phyloP scores from a whole-genome alignment of 257 asterid genomes.

The Nicotiana obtusifolia region DNA sequence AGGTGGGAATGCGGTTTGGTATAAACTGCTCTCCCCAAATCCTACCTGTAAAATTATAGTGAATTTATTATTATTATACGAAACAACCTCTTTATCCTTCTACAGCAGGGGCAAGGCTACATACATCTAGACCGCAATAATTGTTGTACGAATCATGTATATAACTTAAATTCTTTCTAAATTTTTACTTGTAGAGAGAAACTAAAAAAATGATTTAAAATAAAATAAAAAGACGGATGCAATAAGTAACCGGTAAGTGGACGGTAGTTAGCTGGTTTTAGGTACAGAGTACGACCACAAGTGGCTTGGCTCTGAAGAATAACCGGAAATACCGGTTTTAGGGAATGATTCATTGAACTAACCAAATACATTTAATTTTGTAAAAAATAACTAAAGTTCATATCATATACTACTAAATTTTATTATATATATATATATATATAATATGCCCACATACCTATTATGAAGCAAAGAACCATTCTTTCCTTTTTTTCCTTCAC shows the following conservation, averaged over 20 bases:
- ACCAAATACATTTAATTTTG: conserved; percentile 17
- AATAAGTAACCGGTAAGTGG: not conserved
- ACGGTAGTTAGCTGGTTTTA: not conserved
- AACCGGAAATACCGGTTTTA: conserved; percentile 9
- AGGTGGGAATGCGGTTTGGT: too few species aligned
- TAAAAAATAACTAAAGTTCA: not conserved
- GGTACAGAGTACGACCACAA: not conserved
- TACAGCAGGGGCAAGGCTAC: too few species aligned
- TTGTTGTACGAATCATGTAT: too few species aligned
- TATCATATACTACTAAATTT: not conserved
- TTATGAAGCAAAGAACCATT: conserved; percentile 5
- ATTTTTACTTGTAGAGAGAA: not conserved
- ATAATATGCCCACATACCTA: not conserved
- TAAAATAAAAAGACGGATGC: not conserved
- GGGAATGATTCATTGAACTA: conserved; percentile 16
- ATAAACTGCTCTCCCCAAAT: too few species aligned
- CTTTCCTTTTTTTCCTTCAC: conserved; percentile 8
- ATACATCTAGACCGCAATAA: fast-evolving
- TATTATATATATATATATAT: not conserved
- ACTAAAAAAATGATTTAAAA: not conserved
- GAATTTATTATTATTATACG: too few species aligned
- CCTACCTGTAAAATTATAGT: too few species aligned
- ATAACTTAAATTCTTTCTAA: not conserved
- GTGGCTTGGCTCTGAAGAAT: conserved; percentile 9
- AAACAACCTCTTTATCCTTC: too few species aligned